phyloP scores from a whole-genome alignment of 306 rosid species.

The Fagus crenata region DNA sequence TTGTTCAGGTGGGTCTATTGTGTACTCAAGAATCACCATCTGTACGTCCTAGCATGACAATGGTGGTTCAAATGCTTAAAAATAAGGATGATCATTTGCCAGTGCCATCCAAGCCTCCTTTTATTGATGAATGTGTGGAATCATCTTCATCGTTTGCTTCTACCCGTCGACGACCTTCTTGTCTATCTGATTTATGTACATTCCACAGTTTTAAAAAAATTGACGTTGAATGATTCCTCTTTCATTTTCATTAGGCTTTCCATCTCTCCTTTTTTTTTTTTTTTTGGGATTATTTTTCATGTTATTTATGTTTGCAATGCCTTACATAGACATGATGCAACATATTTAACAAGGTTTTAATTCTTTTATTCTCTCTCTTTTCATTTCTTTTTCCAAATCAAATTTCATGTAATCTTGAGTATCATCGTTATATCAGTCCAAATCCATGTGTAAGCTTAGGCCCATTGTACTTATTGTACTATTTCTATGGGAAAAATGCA shows the following conservation, averaged over 20 bases:
- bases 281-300: not conserved
- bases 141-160: slow-evolving; percentile 7
- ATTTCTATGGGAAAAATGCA: too few relatives aligned
- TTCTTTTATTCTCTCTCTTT: not conserved
- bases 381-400: not conserved
- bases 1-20: slow-evolving; percentile 38
- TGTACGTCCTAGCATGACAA: slow-evolving; percentile 35
- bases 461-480: too few relatives aligned
- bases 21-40: slow-evolving; percentile 35
- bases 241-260: not conserved
- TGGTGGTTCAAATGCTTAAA: slow-evolving; percentile 32
- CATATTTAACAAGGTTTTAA: not conserved
- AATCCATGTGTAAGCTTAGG: too few relatives aligned
- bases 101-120: slow-evolving; percentile 38
- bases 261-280: not conserved
- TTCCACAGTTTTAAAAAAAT: slow-evolving; percentile 5
- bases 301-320: not conserved
- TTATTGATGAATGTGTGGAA: slow-evolving; percentile 20
- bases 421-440: too few relatives aligned
- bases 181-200: slow-evolving; percentile 19
- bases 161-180: slow-evolving; percentile 22
- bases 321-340: not conserved
- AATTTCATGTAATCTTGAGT: too few relatives aligned
- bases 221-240: slow-evolving; percentile 9
- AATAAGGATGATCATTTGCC: slow-evolving; percentile 31